These are phyloP conservation scores for Iris pallida DNA, from an alignment of 116 monocot species.

Conservation along the genomic window DNA sequence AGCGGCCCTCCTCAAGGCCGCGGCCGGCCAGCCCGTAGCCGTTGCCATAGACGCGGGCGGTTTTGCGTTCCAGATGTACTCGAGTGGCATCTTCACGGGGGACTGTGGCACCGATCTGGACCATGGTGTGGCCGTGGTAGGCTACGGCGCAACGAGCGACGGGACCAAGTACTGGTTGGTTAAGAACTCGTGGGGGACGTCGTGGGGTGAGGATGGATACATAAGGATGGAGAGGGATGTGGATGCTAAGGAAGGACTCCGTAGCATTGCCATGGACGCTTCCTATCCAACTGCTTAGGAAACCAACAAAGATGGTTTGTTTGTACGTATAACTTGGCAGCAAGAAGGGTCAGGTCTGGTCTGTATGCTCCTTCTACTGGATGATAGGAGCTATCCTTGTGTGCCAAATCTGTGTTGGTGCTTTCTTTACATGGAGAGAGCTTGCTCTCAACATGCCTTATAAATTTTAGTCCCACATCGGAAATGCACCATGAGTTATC, in stretches of 20 bases:
- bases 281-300: constrained; percentile 26
- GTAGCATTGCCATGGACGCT: constrained; percentile 26
- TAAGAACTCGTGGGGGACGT: constrained; percentile 33
- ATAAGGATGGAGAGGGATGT: constrained; percentile 25
- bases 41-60: constrained; percentile 21
- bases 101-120: constrained; percentile 18
- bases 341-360: too few relatives aligned
- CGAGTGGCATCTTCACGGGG: constrained; percentile 18
- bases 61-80: constrained; percentile 15
- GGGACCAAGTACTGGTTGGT: constrained; percentile 30
- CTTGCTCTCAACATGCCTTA: too few relatives aligned
- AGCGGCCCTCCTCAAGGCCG: constrained; percentile 19
- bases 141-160: constrained; percentile 9
- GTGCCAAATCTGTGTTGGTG: too few relatives aligned
- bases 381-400: too few relatives aligned
- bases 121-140: constrained; percentile 21
- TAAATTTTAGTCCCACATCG: too few relatives aligned
- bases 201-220: constrained; percentile 27
- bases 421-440: too few relatives aligned
- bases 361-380: too few relatives aligned
- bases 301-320: too few relatives aligned
- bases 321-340: too few relatives aligned
- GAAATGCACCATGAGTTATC: too few relatives aligned
- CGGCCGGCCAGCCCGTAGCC: constrained; percentile 18
- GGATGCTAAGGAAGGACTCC: constrained; percentile 10